Base-by-base conservation (phyloP, 305 asterid species). In the Fraxinus velutina region DNA sequence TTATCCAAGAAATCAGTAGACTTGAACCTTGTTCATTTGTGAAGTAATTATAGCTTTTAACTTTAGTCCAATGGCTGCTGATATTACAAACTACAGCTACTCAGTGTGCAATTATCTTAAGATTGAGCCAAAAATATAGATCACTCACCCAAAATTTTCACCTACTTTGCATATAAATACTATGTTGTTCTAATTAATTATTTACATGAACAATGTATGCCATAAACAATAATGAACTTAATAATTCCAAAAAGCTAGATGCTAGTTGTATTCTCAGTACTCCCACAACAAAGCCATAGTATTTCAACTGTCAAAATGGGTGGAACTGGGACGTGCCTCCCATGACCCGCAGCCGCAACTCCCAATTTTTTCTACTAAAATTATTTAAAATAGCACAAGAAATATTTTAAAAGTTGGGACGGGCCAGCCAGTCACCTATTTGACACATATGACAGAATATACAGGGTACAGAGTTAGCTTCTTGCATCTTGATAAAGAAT, bases 371-470 rank as follows among this genome's bases (percentile, higher is more conserved):
- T 22, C 71, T 22, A 2, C 71, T 62, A 19, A 22, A 22, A 10
- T 0, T 19, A 8, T 62, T 10, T 62, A 2, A 62, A 62, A 22
- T 62, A 62, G 32, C 72, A 22, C 15, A 24, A 22, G 32, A 62
- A 60, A 52, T 52, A 52, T 60, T 60, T 60, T 6, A 60, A 62
- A 62, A 21, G 15, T 24, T 62, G 32, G 72, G 72, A 62, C 72
- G 72, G 32, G 33, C 30, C 30, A 62, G 30, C 10, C 30, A 19
- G 70, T 9, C 71, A 1, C 33, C 32, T 27, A 64, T 22, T 64
- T 64, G 73, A 84, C 89, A 52, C 80, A 36, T 30, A 70, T 79
- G 83, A 21, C 75, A 87, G 88, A 85, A 87, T 89, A 76, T 91
- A 92, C 94, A 90, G 79, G 66, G 78, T 10, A 78, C 33, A 32